These are phyloP conservation scores for Phytophthora cryptogea DNA, from an alignment of 352 stramenopile species.

Conservation along the genomic window DNA sequence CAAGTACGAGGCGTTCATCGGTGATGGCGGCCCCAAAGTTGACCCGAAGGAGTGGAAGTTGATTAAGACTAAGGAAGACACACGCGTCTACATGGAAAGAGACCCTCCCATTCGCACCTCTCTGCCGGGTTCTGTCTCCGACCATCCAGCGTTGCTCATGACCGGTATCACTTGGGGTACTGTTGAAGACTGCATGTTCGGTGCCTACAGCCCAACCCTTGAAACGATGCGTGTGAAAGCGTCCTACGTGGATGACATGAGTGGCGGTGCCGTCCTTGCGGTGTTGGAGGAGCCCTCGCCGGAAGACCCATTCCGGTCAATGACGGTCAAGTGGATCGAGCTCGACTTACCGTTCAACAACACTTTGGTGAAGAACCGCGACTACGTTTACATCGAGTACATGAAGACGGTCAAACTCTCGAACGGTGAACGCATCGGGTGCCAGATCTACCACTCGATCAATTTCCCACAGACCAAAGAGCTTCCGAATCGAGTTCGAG, in stretches of 20 bases:
- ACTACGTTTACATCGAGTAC: slow-evolving; percentile 53
- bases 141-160: slow-evolving; percentile 29
- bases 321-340: slow-evolving; percentile 38
- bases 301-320: slow-evolving; percentile 47
- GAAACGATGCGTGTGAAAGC: slow-evolving; percentile 42
- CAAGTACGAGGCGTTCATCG: slow-evolving; percentile 46
- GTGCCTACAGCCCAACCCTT: slow-evolving; percentile 29
- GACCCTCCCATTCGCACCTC: slow-evolving; percentile 18
- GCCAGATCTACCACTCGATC: slow-evolving; percentile 54
- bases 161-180: slow-evolving; percentile 33
- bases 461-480: slow-evolving; percentile 45
- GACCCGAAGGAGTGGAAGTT: slow-evolving; percentile 39
- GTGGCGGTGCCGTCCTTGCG: slow-evolving; percentile 44
- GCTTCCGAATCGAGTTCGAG: slow-evolving; percentile 38
- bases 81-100: slow-evolving; percentile 32
- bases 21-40: slow-evolving; percentile 27
- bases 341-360: slow-evolving; percentile 32
- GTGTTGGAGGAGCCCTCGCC: slow-evolving; percentile 38
- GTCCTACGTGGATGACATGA: slow-evolving; percentile 45
- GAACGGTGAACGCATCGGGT: slow-evolving; percentile 44
- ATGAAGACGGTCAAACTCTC: slow-evolving; percentile 38
- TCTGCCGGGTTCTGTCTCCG: slow-evolving; percentile 5
- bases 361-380: slow-evolving; percentile 33
- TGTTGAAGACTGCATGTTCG: slow-evolving; percentile 44
- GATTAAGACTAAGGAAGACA: slow-evolving; percentile 36